Evolutionary conservation across 495 filamentous ascomycete species (phyloP).

Genomic region (Tuber melanosporum): DNA sequence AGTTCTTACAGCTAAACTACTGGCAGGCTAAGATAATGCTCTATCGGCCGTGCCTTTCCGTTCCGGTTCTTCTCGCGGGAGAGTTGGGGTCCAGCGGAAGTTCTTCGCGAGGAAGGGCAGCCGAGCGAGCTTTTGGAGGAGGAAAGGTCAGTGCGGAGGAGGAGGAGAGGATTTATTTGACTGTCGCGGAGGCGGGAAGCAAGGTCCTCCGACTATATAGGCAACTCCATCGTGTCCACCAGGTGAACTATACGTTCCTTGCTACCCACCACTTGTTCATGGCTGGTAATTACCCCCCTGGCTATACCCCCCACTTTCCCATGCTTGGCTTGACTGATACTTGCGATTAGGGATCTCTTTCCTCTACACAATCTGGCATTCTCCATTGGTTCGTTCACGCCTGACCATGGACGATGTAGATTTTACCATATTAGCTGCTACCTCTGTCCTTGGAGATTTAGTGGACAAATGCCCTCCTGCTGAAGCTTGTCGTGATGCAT

Average conservation of each 20-base stretch:
- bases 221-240: constrained; percentile 74
- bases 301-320: not conserved
- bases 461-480: constrained; percentile 74
- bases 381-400: constrained; percentile 72
- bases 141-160: constrained; percentile 51
- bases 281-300: constrained; percentile 56
- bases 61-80: constrained; percentile 74
- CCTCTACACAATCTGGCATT: constrained; percentile 96
- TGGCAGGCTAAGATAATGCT: constrained; percentile 98
- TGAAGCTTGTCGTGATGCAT: constrained; percentile 83
- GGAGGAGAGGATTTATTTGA: constrained; percentile 83
- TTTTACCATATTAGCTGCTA: constrained; percentile 90
- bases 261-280: constrained; percentile 98
- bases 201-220: constrained; percentile 86
- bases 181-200: constrained; percentile 89
- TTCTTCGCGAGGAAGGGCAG: constrained; percentile 30
- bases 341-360: constrained; percentile 70
- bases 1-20: constrained; percentile 90
- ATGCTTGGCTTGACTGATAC: constrained; percentile 8
- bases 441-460: constrained; percentile 71
- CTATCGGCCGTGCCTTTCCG: constrained; percentile 82
- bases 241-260: constrained; percentile 93
- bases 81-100: constrained; percentile 48
- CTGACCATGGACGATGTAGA: constrained; percentile 93
- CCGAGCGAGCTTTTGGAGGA: constrained; percentile 32